Percentiles rank a stretch among this genome's conserved stretches.
Conservation (phyloP, 805 yeast genomes). For the Yamadazyma kitorensis region DNA sequence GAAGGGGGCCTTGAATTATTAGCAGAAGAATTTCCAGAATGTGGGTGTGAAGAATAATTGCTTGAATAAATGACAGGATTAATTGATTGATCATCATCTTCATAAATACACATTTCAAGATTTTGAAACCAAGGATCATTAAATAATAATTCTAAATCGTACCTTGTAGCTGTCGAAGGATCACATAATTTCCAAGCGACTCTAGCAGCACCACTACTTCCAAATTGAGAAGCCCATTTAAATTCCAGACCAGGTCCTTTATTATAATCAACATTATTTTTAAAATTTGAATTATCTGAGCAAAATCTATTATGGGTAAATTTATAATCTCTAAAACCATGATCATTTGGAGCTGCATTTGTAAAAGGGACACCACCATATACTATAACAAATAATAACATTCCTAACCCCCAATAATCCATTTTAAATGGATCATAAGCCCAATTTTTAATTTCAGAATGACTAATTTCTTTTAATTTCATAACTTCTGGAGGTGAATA, state of each 20-base stretch:
- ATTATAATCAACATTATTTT: slow-evolving; percentile 39
- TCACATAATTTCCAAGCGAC: slow-evolving; percentile 74
- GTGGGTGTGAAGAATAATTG: background rate
- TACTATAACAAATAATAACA: slow-evolving; percentile 59
- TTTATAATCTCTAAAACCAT: slow-evolving; percentile 54
- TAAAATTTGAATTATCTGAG: slow-evolving; percentile 47
- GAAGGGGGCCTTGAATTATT: slow-evolving; percentile 28
- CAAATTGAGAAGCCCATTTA: slow-evolving; percentile 62
- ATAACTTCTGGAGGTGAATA: slow-evolving; percentile 78
- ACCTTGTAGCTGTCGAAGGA: slow-evolving; percentile 54
- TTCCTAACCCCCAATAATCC: slow-evolving; percentile 75
- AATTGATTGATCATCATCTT: slow-evolving; percentile 39
- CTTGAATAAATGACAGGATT: slow-evolving; percentile 23
- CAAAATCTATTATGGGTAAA: slow-evolving; percentile 43
- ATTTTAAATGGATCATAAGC: slow-evolving; percentile 63
- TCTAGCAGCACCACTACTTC: slow-evolving; percentile 59
- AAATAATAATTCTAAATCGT: slow-evolving; percentile 51
- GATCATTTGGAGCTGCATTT: slow-evolving; percentile 47
- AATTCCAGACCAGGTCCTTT: slow-evolving; percentile 73
- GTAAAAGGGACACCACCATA: slow-evolving; percentile 61
- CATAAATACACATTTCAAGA: slow-evolving; percentile 60
- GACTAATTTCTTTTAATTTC: slow-evolving; percentile 39
- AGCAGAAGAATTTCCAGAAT: slow-evolving; percentile 13
- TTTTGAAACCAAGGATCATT: slow-evolving; percentile 62
- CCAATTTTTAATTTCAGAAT: slow-evolving; percentile 32